Evolutionary conservation across 169 alveolate species (phyloP), one percentile per base, ranked within the genome.

Genomic region (Cryptosporidium ryanae): DNA sequence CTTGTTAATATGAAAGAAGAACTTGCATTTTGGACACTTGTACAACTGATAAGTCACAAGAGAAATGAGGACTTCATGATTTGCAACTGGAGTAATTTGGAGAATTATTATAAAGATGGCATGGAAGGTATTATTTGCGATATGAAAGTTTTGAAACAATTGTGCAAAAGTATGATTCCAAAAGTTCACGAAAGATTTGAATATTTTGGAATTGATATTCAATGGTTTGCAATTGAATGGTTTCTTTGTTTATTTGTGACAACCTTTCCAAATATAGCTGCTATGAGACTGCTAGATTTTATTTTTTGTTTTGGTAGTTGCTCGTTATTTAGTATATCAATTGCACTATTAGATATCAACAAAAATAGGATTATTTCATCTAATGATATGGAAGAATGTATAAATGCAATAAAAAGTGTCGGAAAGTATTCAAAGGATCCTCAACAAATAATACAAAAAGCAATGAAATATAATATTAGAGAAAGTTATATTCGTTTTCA

Each of bases 1-100:
- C 68, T 94, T 25, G 84, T 90, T 10, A 92, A 92, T 82, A 93
- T 94, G 95, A 92, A 91, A 71, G 95, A 92, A 84, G 94, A 94
- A 66, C 91, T 92, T 32, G 91, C 97, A 5, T 93, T 94, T 81
- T 92, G 87, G 87, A 27, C 87, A 27, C 32, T 76, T 8, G 87
- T 76, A 43, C 68, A 76, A 34, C 32, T 76, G 6, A 48, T 59
- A 21, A 61, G 87, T 44, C 21, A 15, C 12, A 76, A 61, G 15
- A 76, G 71, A 32, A 68, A 34, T 29, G 63, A 27, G 5, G 44
- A 76, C 64, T 29, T 38, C 5, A 76, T 76, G 71, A 25, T 23
- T 21, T 38, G 68, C 21, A 32, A 15, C 63, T 76, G 68, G 71
- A 63, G 52, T 10, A 43, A 61, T 18, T 17, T 61, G 18, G 71